Conservation (phyloP, 192 early-diverging fungal species). For the Podila clonocystis region DNA sequence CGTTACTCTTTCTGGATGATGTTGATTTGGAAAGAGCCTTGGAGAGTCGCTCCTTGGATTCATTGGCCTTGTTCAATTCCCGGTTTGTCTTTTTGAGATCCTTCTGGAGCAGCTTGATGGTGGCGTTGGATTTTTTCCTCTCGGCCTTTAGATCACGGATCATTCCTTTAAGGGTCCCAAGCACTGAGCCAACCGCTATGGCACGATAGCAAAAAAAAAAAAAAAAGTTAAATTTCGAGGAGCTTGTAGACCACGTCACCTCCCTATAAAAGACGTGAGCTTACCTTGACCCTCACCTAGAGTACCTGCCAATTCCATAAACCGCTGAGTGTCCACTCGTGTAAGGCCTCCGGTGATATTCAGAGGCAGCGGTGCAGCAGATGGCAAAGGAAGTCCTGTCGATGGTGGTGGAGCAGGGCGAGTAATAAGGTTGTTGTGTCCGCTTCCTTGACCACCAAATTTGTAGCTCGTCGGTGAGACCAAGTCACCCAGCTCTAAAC, state of each 20-base stretch:
- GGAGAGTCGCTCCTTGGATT: constrained; percentile 32
- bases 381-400: neutral
- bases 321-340: constrained; percentile 10
- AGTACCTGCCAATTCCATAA: constrained; percentile 25
- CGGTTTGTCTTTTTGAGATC: constrained; percentile 15
- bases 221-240: neutral
- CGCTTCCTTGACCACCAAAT: constrained; percentile 3
- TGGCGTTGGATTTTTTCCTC: constrained; percentile 12
- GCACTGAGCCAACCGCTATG: constrained; percentile 28
- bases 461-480: constrained; percentile 15
- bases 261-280: neutral
- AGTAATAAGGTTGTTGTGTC: neutral
- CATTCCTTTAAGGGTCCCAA: constrained; percentile 37
- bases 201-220: neutral
- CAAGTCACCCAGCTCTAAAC: constrained; percentile 26
- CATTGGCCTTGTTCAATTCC: constrained; percentile 13
- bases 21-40: neutral
- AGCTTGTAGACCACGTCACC: neutral
- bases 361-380: neutral
- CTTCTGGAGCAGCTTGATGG: constrained; percentile 17
- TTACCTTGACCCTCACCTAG: constrained; percentile 46
- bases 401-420: neutral
- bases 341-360: constrained; percentile 1
- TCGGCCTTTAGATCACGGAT: constrained; percentile 34
- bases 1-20: neutral